Evolutionary conservation across 2,329 filamentous ascomycete species (phyloP), one percentile per base, ranked within the genome.

Genomic region (Neofusicoccum laricinum): DNA sequence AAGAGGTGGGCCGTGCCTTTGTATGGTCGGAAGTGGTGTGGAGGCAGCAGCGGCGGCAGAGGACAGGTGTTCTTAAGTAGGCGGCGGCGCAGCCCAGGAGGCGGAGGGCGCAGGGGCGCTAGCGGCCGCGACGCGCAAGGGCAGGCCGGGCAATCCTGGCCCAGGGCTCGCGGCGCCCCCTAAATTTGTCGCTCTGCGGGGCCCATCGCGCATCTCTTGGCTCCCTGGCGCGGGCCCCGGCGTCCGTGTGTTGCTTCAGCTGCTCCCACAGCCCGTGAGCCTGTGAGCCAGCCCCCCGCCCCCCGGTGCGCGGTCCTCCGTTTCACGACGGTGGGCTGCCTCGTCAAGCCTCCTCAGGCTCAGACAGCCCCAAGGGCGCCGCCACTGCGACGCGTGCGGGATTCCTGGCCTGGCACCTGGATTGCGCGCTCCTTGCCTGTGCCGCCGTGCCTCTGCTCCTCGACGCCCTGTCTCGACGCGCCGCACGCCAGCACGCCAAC

Each of bases 31-130:
- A 17, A 45, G 53, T 64, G 53, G 53, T 50, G 15, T 48, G 53
- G 43, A 64, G 46, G 63, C 40, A 57, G 53, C 41, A 64, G 61
- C 55, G 21, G 30, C 30, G 30, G 40, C 46, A 46, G 55, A 34
- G 63, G 63, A 64, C 63, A 64, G 55, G 63, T 64, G 63, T 58
- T 50, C 48, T 64, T 64, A 59, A 58, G 41, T 64, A 64, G 55
- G 45, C 51, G 41, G 45, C 32, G 45, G 38, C 53, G 51, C 45
- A 21, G 43, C 38, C 43, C 51, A 45, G 63, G 50, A 59, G 41
- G 62, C 41, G 41, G 51, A 49, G 25, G 25, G 41, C 34, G 51
- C 50, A 45, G 51, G 43, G 49, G 41, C 50, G 32, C 50, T 53
- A 45, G 51, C 41, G 41, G n/a, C 38, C n/a, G 19, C 41, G 43